phyloP scores from a whole-genome alignment of 768 basidiomycete species.

The Suillus fuscotomentosus region DNA sequence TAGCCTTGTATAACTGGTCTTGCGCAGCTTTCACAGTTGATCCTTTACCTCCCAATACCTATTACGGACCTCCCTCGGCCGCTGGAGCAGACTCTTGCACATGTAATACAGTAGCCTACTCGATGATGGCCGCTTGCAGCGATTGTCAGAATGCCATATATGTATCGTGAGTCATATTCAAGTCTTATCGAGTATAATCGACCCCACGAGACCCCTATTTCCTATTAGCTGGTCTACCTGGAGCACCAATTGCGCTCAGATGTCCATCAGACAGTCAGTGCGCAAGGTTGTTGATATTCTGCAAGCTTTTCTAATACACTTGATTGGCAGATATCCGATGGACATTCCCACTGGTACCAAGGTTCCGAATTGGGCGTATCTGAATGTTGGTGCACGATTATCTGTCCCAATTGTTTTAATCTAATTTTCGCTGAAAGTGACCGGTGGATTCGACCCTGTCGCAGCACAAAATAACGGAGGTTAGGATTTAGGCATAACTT shows the following conservation, averaged over 20 bases:
- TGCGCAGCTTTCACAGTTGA: conserved; percentile 36
- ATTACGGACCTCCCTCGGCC: conserved; percentile 33
- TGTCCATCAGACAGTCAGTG: conserved; percentile 31
- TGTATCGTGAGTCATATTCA: conserved; percentile 25
- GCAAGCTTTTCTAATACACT: background rate
- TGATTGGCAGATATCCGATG: conserved; percentile 38
- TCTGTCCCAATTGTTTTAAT: conserved; percentile 3
- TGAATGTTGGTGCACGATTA: conserved; percentile 46
- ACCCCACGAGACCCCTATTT: conserved; percentile 1
- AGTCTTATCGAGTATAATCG: conserved; percentile 5
- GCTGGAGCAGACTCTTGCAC: conserved; percentile 35
- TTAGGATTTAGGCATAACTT: conserved; percentile 7
- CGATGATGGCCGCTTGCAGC: conserved; percentile 55
- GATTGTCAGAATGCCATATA: conserved; percentile 48
- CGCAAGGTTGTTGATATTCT: background rate
- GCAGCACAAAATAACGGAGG: conserved; percentile 33
- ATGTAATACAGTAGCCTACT: conserved; percentile 58
- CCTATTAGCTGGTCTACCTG: conserved; percentile 47
- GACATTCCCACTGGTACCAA: conserved; percentile 45
- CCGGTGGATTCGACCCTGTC: conserved; percentile 39
- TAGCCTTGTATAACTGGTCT: conserved; percentile 1
- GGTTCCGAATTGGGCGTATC: conserved; percentile 66
- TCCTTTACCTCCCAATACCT: conserved; percentile 32
- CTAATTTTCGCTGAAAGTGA: conserved; percentile 14
- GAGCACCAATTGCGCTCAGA: conserved; percentile 43